Conservation (phyloP, 2,329 filamentous ascomycete species). For the Aureobasidium sp. region DNA sequence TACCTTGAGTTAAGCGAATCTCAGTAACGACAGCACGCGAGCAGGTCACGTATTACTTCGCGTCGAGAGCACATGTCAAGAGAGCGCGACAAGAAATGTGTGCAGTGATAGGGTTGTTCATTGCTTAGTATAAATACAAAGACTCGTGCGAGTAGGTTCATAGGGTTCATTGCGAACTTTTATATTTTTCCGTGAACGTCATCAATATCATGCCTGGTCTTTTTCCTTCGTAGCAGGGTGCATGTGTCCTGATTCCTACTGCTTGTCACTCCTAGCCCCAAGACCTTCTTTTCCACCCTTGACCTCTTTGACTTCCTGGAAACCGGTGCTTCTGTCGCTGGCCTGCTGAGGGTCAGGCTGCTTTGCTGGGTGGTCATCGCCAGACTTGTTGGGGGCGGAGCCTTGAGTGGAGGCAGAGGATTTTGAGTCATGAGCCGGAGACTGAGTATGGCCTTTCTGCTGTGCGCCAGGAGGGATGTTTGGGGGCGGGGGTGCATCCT, state of each 20-base stretch:
- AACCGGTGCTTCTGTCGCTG: conserved; percentile 26
- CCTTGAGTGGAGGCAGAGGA: conserved; percentile 25
- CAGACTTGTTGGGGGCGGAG: conserved; percentile 20
- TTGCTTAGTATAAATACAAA: neutral
- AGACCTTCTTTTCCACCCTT: conserved; percentile 28
- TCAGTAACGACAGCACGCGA: neutral
- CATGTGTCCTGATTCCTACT: neutral
- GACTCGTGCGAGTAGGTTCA: neutral
- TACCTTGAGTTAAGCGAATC: too few species aligned
- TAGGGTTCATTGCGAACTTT: neutral
- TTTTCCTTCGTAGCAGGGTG: neutral
- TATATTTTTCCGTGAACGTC: neutral
- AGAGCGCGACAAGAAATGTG: neutral
- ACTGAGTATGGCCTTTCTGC: neutral
- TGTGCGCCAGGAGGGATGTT: neutral
- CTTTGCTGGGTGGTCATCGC: conserved; percentile 30
- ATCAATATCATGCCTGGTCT: neutral
- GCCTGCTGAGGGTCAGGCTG: conserved; percentile 28
- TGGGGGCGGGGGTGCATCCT: neutral
- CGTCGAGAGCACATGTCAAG: neutral
- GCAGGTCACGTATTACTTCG: neutral
- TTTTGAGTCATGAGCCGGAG: conserved; percentile 14
- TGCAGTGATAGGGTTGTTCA: neutral
- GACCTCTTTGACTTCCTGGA: conserved; percentile 21
- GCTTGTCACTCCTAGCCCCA: conserved; percentile 11